Evolutionary conservation across 73 alveolate genomes (phyloP), one percentile per base, ranked within the genome.

Genomic region (Diophrys appendiculata): DNA sequence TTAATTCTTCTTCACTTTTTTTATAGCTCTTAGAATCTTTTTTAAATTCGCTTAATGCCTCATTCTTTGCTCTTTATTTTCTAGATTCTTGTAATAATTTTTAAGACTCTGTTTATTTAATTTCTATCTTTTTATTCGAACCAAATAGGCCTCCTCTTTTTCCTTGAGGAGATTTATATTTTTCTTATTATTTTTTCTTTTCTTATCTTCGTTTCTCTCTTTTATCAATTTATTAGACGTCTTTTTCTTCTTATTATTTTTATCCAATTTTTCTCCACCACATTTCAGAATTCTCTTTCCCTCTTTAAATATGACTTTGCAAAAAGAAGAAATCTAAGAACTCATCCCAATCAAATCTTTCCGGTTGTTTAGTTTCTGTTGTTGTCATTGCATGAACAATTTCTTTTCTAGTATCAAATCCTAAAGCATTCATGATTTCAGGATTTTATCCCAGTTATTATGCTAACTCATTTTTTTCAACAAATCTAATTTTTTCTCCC

Each of bases 271-370:
- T 73, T n/a, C 77, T 70, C 89, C 89, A 80, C 89, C 89, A 80
- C 5, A 34, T 30, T 28, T 77, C 78, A 2, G 60, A 29, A 33
- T 70, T 29, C 33, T 31, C 65, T 28, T 35, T 70, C 25, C 35
- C 65, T 30, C 29, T 70, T 5, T 31, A 33, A 1, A 29, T 28
- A 22, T 34, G 54, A 25, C 71, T 72, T 70, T 68, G 68, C 52
- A 31, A 13, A 65, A 85, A 68, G 76, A 85, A 78, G 88, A 85
- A 85, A 67, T 85, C 92, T 0, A 85, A 56, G 68, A 78, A 85
- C 29, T 85, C 92, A 8, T 69, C 88, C 92, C 92, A 85, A 1
- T 71, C 29, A 29, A 78, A 11, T 13, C 56, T 67, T 30, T 72
- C 88, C 1, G 69, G 65, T 27, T 64, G 69, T 22, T 68, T 68